Evolutionary conservation across 441 rosid genomes (phyloP), one percentile per base, ranked within the genome.

Genomic region (Syzygium malaccense): DNA sequence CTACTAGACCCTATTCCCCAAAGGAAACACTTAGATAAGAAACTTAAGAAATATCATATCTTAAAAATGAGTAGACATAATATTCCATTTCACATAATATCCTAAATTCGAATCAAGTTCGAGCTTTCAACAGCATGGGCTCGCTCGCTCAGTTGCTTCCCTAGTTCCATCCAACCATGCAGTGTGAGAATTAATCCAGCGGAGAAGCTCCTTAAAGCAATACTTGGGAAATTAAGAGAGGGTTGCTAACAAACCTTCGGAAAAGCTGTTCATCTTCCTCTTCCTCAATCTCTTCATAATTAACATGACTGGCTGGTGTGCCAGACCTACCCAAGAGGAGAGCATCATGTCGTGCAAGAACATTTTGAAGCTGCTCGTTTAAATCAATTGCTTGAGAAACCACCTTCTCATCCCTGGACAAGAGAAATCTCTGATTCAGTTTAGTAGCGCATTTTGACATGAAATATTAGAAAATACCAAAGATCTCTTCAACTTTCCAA

Each of bases 251-350:
- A 87, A 60, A 97, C 99, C 99, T 97, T 93, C 98, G 94, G 90
- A 94, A 97, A 88, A 98, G 96, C 93, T 96, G 99, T 89, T 98
- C 99, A 55, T 96, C 93, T 89, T 97, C 98, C 91, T 98, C 99
- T 90, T 98, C 99, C 86, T 96, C 98, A 88, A 93, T 95, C 23
- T 94, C 95, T 14, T 85, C 94, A 90, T 86, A 94, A 88, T 86
- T 91, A 88, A 89, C 89, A 91, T 92, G 94, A 89, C 90, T 91
- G 85, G 92, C 83, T 85, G 93, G 91, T 78, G 95, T 86, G 30
- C 90, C 37, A 30, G 92, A 92, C 71, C 91, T 91, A 79, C 95
- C 93, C 53, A 97, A 95, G 54, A 96, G 92, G 49, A 98, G 93
- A 18, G 93, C 95, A 89, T 97, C 99, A 88, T 98, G 98, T 91